Percentiles rank a stretch among this genome's conserved stretches.
Conservation (phyloP, 768 basidiomycete genomes). For the Omphalotus guepiniiformis region DNA sequence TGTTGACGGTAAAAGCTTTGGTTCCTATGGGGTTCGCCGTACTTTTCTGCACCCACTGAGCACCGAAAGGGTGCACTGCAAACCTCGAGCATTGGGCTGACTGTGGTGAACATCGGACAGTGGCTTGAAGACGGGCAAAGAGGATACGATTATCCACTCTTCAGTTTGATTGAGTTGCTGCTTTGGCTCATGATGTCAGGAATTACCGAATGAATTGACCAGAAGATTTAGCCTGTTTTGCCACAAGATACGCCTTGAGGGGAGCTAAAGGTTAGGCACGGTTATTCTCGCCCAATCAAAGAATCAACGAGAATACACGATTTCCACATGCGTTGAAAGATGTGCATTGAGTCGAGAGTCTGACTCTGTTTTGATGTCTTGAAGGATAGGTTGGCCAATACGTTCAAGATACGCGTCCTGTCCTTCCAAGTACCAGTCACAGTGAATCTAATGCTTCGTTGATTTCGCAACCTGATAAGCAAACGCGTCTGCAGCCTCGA, state of each 20-base stretch:
- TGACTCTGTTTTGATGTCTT: no score
- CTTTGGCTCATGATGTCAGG: not conserved
- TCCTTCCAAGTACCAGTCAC: no score
- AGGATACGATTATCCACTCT: not conserved
- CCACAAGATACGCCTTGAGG: conserved; percentile 1
- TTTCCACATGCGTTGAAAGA: no score
- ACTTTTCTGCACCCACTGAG: not conserved
- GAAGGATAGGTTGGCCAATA: no score
- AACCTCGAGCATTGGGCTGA: not conserved
- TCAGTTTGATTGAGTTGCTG: not conserved
- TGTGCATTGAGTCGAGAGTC: no score
- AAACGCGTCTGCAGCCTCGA: no score
- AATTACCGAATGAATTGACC: not conserved
- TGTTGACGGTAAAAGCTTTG: not conserved
- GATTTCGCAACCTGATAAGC: no score
- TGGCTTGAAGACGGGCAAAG: not conserved
- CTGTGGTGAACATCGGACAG: not conserved
- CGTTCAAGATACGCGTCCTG: no score
- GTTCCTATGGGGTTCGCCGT: not conserved
- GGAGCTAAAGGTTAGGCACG: no score
- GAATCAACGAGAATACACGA: no score
- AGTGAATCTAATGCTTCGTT: no score
- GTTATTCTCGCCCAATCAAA: no score
- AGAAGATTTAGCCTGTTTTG: not conserved
- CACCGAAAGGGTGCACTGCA: not conserved